phyloP scores from a whole-genome alignment of 2,329 filamentous ascomycete genomes.

The Sclerotinia spermophila region DNA sequence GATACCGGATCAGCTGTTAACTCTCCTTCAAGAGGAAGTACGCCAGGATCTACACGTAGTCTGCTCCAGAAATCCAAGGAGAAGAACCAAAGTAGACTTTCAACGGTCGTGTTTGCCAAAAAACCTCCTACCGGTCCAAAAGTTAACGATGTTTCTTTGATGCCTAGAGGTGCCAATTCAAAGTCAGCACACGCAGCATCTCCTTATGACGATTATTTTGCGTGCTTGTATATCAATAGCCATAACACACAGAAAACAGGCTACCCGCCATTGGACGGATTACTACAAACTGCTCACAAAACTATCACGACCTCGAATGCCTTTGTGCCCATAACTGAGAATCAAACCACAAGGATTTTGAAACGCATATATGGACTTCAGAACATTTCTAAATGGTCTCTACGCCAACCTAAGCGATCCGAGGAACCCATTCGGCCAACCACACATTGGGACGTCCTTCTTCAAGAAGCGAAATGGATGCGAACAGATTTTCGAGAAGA shows the following conservation, averaged over 20 bases:
- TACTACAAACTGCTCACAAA: constrained; percentile 82
- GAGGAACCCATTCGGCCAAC: constrained; percentile 73
- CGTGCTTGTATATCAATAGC: constrained; percentile 56
- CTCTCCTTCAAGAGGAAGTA: constrained; percentile 39
- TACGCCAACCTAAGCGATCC: constrained; percentile 82
- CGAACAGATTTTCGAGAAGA: constrained; percentile 93
- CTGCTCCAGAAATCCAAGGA: constrained; percentile 43
- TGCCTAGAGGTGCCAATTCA: constrained; percentile 19
- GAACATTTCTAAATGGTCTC: constrained; percentile 85
- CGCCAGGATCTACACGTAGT: constrained; percentile 43
- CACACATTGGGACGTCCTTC: constrained; percentile 79
- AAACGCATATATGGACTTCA: constrained; percentile 87
- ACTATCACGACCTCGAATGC: constrained; percentile 84
- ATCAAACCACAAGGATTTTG: constrained; percentile 81
- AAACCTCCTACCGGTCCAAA: constrained; percentile 48
- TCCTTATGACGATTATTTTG: constrained; percentile 58
- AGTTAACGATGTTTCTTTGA: constrained; percentile 30
- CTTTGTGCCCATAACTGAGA: constrained; percentile 77
- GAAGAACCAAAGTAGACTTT: constrained; percentile 62
- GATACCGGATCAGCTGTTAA: constrained; percentile 28
- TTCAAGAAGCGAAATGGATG: constrained; percentile 98
- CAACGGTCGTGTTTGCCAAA: constrained; percentile 76
- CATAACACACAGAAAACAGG: constrained; percentile 56
- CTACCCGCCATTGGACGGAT: constrained; percentile 63
- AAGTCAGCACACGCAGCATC: constrained; percentile 19